phyloP scores from a whole-genome alignment of 805 yeast genomes.

The Lipomyces oligophaga region DNA sequence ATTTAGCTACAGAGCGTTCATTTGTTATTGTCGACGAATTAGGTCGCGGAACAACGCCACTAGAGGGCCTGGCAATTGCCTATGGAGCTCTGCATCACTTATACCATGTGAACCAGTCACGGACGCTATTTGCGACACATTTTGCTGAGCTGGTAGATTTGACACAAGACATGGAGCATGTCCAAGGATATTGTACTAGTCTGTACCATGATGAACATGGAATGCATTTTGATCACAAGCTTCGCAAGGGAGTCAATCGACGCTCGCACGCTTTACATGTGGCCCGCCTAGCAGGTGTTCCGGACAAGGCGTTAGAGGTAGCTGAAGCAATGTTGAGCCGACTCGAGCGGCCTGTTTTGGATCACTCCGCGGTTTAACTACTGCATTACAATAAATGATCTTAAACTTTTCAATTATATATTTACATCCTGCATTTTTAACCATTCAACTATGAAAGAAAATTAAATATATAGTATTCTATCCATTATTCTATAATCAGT shows the following conservation, averaged over 20 bases:
- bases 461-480: not conserved
- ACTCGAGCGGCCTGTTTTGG: not conserved
- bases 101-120: slow-evolving; percentile 52
- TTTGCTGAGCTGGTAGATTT: slow-evolving; percentile 44
- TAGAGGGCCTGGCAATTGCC: slow-evolving; percentile 82
- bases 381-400: not conserved
- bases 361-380: not conserved
- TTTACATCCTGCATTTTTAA: no score
- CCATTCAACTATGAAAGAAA: no score
- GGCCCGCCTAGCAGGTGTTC: slow-evolving; percentile 28
- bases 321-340: slow-evolving; percentile 13
- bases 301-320: slow-evolving; percentile 15
- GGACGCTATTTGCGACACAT: slow-evolving; percentile 88
- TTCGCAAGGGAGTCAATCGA: slow-evolving; percentile 24
- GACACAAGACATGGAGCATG: slow-evolving; percentile 11
- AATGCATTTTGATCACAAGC: slow-evolving; percentile 19
- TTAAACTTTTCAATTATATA: not conserved
- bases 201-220: slow-evolving; percentile 18
- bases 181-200: slow-evolving; percentile 27
- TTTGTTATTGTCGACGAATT: slow-evolving; percentile 81
- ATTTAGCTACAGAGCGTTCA: slow-evolving; percentile 61
- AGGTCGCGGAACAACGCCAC: slow-evolving; percentile 84
- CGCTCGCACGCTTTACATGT: slow-evolving; percentile 29
- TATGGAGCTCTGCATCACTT: slow-evolving; percentile 65
- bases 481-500: no score